Evolutionary conservation across 2,329 filamentous ascomycete genomes (phyloP).

Genomic region (Colletotrichum acutatum): DNA sequence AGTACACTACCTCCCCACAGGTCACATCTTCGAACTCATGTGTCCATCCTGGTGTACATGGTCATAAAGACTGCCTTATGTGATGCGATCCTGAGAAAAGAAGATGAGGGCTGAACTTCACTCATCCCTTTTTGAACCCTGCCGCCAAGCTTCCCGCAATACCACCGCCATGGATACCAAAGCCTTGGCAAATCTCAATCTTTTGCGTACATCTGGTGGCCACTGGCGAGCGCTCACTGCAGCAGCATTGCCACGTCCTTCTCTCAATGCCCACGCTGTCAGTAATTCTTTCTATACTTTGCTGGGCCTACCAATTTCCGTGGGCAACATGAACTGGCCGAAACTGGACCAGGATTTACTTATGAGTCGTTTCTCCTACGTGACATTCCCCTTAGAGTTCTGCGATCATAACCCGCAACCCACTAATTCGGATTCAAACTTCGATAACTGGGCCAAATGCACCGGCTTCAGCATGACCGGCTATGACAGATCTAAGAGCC

Average conservation of each 20-base stretch:
- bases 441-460: no score
- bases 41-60: no score
- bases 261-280: background rate
- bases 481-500: no score
- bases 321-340: background rate
- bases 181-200: slow-evolving; percentile 12
- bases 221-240: background rate
- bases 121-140: background rate
- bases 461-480: no score
- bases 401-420: no score
- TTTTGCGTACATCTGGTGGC: background rate
- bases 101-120: background rate
- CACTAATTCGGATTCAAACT: no score
- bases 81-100: background rate
- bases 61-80: no score
- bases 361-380: no score
- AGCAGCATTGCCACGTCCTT: background rate
- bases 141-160: slow-evolving; percentile 20
- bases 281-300: background rate
- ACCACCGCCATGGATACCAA: background rate
- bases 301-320: background rate
- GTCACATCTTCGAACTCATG: no score
- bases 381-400: no score
- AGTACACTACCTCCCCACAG: no score
- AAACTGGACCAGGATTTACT: no score